Conservation (phyloP, 2,329 filamentous ascomycete genomes). For the Talaromyces sp. region DNA sequence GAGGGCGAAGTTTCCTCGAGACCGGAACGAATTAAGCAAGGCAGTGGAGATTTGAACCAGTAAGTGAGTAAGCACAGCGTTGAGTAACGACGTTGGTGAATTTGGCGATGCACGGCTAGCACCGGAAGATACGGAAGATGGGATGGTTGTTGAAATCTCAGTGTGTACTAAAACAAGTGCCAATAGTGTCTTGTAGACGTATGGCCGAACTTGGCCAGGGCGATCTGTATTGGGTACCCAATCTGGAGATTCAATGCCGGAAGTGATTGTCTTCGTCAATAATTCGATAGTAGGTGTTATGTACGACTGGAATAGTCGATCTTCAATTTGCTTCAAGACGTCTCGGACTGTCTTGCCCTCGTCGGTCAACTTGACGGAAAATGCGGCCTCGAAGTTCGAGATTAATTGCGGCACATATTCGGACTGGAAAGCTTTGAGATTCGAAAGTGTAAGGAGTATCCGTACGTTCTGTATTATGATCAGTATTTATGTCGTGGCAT, state of each 20-base stretch:
- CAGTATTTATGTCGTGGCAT: constrained; percentile 9
- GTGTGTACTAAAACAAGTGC: constrained; percentile 88
- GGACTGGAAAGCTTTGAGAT: constrained; percentile 79
- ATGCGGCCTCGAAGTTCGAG: constrained; percentile 87
- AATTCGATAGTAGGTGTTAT: constrained; percentile 73
- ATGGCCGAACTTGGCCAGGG: constrained; percentile 78
- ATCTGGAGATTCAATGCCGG: constrained; percentile 69
- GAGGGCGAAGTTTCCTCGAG: constrained; percentile 70
- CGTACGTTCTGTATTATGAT: constrained; percentile 71
- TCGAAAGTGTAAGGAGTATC: constrained; percentile 91
- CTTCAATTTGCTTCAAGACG: constrained; percentile 86
- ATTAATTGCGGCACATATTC: constrained; percentile 87
- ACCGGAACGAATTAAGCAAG: constrained; percentile 78
- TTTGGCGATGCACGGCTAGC: constrained; percentile 75
- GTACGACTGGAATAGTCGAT: constrained; percentile 88
- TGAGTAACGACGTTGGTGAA: constrained; percentile 65
- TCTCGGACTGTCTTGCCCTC: constrained; percentile 91
- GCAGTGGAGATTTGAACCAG: constrained; percentile 79
- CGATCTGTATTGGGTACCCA: constrained; percentile 67
- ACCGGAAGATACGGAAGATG: constrained; percentile 67
- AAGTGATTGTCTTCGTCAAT: constrained; percentile 70
- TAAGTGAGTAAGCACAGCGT: constrained; percentile 81
- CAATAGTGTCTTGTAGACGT: constrained; percentile 86
- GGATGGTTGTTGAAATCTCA: constrained; percentile 79
- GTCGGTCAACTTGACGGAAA: constrained; percentile 91